Percentiles rank a stretch among this genome's conserved stretches.
These are phyloP conservation scores for Apodospora peruviana DNA, from an alignment of 495 filamentous ascomycete species.

Conservation along the genomic window DNA sequence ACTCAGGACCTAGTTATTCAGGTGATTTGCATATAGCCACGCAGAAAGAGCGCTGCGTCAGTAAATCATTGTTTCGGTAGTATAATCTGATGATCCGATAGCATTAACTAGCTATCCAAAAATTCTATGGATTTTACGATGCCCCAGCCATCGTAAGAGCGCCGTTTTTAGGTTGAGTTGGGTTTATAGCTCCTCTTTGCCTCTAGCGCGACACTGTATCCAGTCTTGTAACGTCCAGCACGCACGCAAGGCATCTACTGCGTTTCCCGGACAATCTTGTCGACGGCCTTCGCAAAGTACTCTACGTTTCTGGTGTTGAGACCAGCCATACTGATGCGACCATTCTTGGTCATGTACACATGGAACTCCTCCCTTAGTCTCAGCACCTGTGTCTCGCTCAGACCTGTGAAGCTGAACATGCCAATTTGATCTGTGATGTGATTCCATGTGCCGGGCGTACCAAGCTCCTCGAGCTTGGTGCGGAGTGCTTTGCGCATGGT, in stretches of 20 bases:
- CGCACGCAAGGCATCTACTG: constrained; percentile 24
- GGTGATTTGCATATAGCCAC: too few species aligned
- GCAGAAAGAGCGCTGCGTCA: too few species aligned
- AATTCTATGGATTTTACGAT: too few species aligned
- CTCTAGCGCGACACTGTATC: too few species aligned
- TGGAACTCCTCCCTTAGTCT: constrained; percentile 75
- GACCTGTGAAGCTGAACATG: constrained; percentile 97
- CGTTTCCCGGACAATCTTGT: constrained; percentile 70
- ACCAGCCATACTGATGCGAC: constrained; percentile 93
- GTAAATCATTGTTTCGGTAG: too few species aligned
- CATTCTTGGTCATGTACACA: constrained; percentile 99
- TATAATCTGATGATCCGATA: too few species aligned
- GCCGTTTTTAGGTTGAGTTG: too few species aligned
- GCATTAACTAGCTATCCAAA: too few species aligned
- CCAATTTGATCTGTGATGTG: constrained; percentile 98
- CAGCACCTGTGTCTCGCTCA: constrained; percentile 80
- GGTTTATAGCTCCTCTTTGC: too few species aligned
- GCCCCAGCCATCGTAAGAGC: too few species aligned
- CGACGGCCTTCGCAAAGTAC: constrained; percentile 83
- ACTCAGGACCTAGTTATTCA: too few species aligned
- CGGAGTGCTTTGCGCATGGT: constrained; percentile 77
- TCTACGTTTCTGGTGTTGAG: constrained; percentile 88
- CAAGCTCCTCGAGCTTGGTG: constrained; percentile 68
- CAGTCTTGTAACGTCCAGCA: too few species aligned
- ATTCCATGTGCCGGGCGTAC: constrained; percentile 86